A percentile compares a stretch with the other conserved stretches of the same genome.
phyloP scores from a whole-genome alignment of 1,284 basidiomycete species.

The Boletus semigastroideus region DNA sequence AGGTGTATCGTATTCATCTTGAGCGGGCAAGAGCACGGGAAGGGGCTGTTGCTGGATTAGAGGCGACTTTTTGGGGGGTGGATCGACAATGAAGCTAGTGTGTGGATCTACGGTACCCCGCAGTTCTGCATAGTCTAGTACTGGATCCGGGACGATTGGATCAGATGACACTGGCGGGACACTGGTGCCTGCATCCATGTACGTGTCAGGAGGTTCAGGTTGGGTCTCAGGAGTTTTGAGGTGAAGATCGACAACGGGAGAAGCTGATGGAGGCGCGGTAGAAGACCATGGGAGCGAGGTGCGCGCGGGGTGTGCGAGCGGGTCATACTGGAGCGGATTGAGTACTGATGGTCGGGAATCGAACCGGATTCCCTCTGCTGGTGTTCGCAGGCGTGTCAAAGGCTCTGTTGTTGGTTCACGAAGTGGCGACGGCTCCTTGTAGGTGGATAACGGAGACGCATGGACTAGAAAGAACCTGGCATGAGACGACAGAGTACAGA shows the following conservation, averaged over 20 bases:
- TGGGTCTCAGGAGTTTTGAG: conserved; percentile 5
- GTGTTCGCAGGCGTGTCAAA: neutral
- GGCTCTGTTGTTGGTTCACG: neutral
- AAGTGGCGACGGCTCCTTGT: neutral
- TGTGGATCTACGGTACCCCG: neutral
- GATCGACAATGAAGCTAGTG: neutral
- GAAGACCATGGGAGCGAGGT: neutral
- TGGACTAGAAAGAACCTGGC: conserved; percentile 3
- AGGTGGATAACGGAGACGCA: neutral
- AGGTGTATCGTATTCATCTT: conserved; percentile 4
- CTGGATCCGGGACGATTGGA: neutral
- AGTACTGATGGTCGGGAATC: neutral
- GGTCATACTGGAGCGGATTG: neutral
- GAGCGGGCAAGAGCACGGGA: neutral
- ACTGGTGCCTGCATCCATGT: neutral
- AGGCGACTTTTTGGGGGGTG: conserved; percentile 2
- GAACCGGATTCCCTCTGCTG: neutral
- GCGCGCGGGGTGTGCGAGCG: neutral
- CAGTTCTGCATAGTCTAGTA: neutral
- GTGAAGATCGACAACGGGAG: conserved; percentile 9
- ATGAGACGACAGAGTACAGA: conserved; percentile 11
- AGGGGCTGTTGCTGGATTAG: conserved; percentile 8
- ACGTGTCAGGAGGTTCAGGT: neutral
- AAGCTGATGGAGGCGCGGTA: neutral
- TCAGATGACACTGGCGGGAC: neutral